Percentiles rank a stretch among this genome's conserved stretches.
These are phyloP conservation scores for Colletotrichum truncatum DNA, from an alignment of 2,329 filamentous ascomycete genomes.

Conservation along the genomic window DNA sequence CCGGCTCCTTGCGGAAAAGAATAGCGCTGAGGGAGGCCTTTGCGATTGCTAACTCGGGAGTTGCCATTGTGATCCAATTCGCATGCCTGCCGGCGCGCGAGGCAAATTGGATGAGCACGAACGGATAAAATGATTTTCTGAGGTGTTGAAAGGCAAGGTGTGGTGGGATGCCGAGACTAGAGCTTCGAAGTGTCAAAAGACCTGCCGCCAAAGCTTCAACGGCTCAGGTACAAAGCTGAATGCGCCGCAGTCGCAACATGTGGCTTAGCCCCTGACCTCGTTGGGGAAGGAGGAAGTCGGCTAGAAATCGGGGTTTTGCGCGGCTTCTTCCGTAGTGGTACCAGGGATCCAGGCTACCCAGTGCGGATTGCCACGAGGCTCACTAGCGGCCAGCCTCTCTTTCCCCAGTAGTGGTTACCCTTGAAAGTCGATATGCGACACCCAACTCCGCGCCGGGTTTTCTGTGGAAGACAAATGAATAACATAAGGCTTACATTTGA, in stretches of 20 bases:
- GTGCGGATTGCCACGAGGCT: slow-evolving; percentile 8
- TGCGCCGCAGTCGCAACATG: neutral
- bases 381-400: neutral
- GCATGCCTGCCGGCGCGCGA: slow-evolving; percentile 6
- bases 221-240: neutral
- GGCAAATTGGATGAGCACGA: too few species aligned
- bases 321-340: slow-evolving; percentile 10
- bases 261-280: slow-evolving; percentile 6
- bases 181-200: neutral
- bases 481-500: neutral
- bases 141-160: neutral
- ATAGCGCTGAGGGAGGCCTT: slow-evolving; percentile 81
- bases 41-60: slow-evolving; percentile 78
- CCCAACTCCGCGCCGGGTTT: neutral
- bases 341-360: neutral
- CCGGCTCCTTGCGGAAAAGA: slow-evolving; percentile 79
- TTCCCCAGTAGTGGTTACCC: neutral
- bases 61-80: slow-evolving; percentile 59
- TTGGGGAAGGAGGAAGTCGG: neutral
- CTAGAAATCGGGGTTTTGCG: neutral
- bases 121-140: neutral
- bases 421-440: neutral
- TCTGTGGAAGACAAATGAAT: neutral
- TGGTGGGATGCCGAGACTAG: slow-evolving; percentile 8
- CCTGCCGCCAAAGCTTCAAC: neutral